Percentiles rank a stretch among this genome's conserved stretches.
Evolutionary conservation across 2,329 filamentous ascomycete species (phyloP).

Genomic region (Talaromyces pinophilus): DNA sequence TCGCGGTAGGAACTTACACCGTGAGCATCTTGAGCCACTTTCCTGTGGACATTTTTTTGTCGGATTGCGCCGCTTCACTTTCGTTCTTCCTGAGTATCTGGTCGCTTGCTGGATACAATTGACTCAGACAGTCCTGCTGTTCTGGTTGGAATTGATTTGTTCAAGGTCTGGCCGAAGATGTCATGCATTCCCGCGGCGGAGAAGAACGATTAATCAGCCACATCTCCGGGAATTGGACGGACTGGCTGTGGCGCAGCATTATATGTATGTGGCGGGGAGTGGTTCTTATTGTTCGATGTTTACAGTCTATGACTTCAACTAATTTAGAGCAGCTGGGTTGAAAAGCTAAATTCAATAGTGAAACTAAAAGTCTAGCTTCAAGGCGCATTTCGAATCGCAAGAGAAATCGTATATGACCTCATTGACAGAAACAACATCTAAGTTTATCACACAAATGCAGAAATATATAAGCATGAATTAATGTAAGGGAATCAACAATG

Average conservation of each 20-base stretch:
- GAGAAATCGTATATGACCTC: not conserved
- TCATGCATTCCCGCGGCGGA: not conserved
- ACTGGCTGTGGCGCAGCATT: not conserved
- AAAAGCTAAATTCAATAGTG: no score
- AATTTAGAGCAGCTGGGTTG: no score
- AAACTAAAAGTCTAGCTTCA: no score
- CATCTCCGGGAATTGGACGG: not conserved
- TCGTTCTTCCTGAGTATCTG: not conserved
- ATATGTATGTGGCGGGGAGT: not conserved
- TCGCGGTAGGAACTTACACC: slow-evolving; percentile 57
- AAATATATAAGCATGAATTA: not conserved
- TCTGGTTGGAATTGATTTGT: slow-evolving; percentile 4
- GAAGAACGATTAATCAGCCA: not conserved
- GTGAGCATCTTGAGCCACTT: slow-evolving; percentile 68
- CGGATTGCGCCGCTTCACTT: not conserved
- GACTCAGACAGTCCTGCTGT: slow-evolving; percentile 9
- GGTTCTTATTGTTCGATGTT: no score
- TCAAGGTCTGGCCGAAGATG: not conserved
- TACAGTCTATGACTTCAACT: no score
- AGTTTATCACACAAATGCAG: not conserved
- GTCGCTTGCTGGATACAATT: not conserved
- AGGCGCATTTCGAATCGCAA: no score
- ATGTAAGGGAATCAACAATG: not conserved
- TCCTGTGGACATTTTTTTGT: slow-evolving; percentile 29
- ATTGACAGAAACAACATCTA: not conserved